These are phyloP conservation scores for Pseudozyma flocculosa DNA, from an alignment of 1,284 basidiomycete species.

Conservation along the genomic window DNA sequence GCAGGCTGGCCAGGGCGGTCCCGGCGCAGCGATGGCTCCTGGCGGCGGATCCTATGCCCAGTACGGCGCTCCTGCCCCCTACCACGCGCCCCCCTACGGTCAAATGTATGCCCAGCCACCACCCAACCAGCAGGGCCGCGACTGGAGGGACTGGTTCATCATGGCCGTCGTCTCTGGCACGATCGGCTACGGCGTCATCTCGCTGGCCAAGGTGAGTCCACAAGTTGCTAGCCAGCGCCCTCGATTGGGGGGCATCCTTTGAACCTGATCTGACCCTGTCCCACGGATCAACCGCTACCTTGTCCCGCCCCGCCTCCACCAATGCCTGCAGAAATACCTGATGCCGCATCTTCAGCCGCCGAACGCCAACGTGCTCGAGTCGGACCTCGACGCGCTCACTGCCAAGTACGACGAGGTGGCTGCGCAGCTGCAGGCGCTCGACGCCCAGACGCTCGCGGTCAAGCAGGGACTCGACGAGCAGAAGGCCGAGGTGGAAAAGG, in stretches of 20 bases:
- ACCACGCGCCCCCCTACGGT: conserved; percentile 19
- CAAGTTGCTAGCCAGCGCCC: too few relatives aligned
- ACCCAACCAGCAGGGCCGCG: conserved; percentile 26
- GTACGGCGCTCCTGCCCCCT: conserved; percentile 26
- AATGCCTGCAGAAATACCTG: conserved; percentile 78
- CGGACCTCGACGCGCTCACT: conserved; percentile 78
- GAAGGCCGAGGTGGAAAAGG: conserved; percentile 72
- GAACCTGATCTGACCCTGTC: too few relatives aligned
- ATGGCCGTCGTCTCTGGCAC: conserved; percentile 89
- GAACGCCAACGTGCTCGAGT: conserved; percentile 81
- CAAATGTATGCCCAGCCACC: conserved; percentile 6
- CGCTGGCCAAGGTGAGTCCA: conserved; percentile 73
- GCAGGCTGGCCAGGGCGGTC: conserved; percentile 49
- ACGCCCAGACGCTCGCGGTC: conserved; percentile 73
- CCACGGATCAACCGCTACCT: too few relatives aligned
- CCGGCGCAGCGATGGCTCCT: conserved; percentile 4
- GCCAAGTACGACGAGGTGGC: conserved; percentile 93
- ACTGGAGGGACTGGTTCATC: conserved; percentile 63
- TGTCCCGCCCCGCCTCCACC: too few relatives aligned
- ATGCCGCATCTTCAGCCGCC: conserved; percentile 89
- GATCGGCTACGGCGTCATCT: conserved; percentile 80
- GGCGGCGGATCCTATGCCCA: conserved; percentile 10
- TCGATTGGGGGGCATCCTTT: too few relatives aligned
- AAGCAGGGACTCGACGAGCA: conserved; percentile 78
- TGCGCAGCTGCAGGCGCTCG: conserved; percentile 69